Conservation (phyloP, 345 rosid species). For the Orychophragmus violaceus region DNA sequence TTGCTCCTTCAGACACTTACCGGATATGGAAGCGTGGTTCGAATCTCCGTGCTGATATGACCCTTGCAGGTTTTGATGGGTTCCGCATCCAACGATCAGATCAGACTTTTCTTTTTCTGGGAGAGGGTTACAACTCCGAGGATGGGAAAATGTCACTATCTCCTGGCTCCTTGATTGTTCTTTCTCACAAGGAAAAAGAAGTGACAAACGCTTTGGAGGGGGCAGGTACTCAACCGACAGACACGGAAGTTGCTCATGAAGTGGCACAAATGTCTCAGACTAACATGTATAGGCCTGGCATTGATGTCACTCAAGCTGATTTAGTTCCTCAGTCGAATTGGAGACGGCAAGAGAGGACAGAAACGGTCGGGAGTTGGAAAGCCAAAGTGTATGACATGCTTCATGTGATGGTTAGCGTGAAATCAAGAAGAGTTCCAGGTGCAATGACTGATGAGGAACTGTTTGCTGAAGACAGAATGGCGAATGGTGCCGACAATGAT, state of each 20-base stretch:
- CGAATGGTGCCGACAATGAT: slow-evolving; percentile 51
- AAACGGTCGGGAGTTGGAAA: slow-evolving; percentile 92
- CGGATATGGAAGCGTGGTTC: slow-evolving; percentile 99
- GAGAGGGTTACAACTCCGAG: slow-evolving; percentile 77
- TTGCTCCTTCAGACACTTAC: slow-evolving; percentile 98
- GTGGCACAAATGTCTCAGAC: slow-evolving; percentile 43
- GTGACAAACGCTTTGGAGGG: slow-evolving; percentile 95
- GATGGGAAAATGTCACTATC: slow-evolving; percentile 60
- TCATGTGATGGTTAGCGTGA: slow-evolving; percentile 94
- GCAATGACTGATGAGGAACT: slow-evolving; percentile 96
- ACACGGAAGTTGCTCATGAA: slow-evolving; percentile 75
- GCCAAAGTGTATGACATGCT: slow-evolving; percentile 96
- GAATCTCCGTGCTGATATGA: slow-evolving; percentile 97
- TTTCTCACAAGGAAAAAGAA: slow-evolving; percentile 92
- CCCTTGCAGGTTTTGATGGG: slow-evolving; percentile 97
- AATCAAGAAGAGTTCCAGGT: slow-evolving; percentile 89
- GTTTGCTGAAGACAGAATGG: slow-evolving; percentile 72
- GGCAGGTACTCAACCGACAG: slow-evolving; percentile 90
- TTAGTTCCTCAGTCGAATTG: slow-evolving; percentile 85
- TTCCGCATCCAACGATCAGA: slow-evolving; percentile 91
- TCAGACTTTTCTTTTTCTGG: slow-evolving; percentile 85
- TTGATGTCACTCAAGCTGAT: slow-evolving; percentile 95
- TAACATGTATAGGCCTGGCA: slow-evolving; percentile 96
- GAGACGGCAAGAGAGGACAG: slow-evolving; percentile 97
- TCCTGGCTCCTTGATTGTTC: slow-evolving; percentile 84